Percentiles rank a stretch among this genome's conserved stretches.
These are phyloP conservation scores for Barbarea vulgaris DNA, from an alignment of 345 rosid species.

Conservation along the genomic window DNA sequence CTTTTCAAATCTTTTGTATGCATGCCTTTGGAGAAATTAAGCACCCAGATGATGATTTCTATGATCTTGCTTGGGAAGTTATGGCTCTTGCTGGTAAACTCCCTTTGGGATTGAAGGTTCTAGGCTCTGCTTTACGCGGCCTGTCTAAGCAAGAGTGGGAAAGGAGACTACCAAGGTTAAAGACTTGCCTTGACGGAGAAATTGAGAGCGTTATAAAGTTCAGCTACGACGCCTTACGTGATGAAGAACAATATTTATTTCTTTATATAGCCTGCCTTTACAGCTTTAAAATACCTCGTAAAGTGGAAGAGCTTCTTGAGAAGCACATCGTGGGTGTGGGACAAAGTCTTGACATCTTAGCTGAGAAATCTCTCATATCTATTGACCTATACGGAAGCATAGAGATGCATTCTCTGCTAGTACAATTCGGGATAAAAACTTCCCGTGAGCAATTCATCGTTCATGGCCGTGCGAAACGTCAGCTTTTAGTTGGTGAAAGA, in stretches of 20 bases:
- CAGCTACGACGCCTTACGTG: slow-evolving; percentile 31
- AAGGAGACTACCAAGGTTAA: slow-evolving; percentile 5
- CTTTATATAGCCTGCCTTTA: slow-evolving; percentile 20
- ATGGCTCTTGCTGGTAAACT: slow-evolving; percentile 12
- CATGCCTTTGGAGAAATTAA: neutral
- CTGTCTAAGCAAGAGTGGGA: slow-evolving; percentile 8
- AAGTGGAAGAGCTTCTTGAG: neutral
- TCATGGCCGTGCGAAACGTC: no score
- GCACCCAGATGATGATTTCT: neutral
- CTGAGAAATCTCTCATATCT: no score
- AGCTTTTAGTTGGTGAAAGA: no score
- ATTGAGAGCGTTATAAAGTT: no score
- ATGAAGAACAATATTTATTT: slow-evolving; percentile 27
- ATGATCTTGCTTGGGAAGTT: neutral
- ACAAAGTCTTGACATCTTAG: no score
- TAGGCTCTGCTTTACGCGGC: slow-evolving; percentile 18
- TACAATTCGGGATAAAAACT: no score
- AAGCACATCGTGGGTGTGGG: no score
- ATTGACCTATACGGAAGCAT: no score
- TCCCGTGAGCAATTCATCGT: no score
- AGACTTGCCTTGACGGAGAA: neutral
- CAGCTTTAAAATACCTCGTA: neutral
- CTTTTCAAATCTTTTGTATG: neutral
- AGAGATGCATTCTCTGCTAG: no score
- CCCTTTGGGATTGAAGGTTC: slow-evolving; percentile 42